These are phyloP conservation scores for Calonectria leucothoes DNA, from an alignment of 2,329 filamentous ascomycete species.

Conservation along the genomic window DNA sequence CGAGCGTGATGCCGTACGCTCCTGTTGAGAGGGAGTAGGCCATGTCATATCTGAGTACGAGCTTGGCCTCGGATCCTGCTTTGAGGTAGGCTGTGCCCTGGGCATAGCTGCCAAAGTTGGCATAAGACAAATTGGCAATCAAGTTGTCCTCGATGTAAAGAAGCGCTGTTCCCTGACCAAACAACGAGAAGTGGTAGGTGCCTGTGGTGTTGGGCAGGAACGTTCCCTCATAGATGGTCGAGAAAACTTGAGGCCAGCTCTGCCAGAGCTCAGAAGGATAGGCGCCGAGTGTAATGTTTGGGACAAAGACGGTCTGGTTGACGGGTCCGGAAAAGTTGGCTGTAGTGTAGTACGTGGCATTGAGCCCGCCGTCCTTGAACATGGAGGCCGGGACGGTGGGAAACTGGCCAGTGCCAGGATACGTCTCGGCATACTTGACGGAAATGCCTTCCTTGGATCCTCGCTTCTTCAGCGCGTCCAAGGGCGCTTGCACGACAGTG, in stretches of 20 bases:
- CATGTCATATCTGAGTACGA: neutral
- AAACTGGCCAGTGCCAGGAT: neutral
- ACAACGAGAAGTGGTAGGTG: neutral
- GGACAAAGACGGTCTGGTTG: neutral
- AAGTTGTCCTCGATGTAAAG: neutral
- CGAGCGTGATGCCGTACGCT: neutral
- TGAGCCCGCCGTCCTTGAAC: neutral
- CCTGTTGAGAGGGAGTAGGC: neutral
- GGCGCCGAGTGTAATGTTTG: neutral
- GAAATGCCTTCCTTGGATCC: neutral
- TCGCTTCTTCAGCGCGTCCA: neutral
- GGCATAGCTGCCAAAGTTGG: neutral
- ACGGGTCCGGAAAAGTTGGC: neutral
- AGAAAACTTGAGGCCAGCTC: constrained; percentile 1
- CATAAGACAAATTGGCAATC: neutral
- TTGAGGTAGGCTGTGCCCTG: neutral
- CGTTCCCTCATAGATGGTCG: neutral
- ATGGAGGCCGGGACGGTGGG: neutral
- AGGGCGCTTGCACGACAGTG: neutral
- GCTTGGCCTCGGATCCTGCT: neutral
- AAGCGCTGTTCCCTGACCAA: neutral
- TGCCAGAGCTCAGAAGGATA: neutral
- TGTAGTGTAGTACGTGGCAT: neutral
- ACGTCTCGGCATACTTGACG: neutral
- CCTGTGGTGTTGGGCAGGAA: neutral